Conservation (phyloP, 164 flowering plant genomes). For the Chimonanthus praecox region DNA sequence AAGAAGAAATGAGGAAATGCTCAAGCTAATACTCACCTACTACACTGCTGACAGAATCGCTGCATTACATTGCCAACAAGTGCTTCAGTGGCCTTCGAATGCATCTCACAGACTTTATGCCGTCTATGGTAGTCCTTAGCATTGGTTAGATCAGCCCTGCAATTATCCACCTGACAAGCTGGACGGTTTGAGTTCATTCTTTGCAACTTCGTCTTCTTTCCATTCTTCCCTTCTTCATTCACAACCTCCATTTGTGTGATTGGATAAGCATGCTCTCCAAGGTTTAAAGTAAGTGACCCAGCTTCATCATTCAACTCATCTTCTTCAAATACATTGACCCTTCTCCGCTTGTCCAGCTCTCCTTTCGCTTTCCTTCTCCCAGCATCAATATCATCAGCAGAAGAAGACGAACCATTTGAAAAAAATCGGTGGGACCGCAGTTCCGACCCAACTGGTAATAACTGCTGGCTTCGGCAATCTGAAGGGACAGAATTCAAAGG, state of each 20-base stretch:
- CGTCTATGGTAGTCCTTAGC: conserved; percentile 89
- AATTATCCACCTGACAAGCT: conserved; percentile 83
- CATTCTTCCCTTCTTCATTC: conserved; percentile 44
- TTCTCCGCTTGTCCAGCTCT: conserved; percentile 58
- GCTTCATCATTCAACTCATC: conserved; percentile 39
- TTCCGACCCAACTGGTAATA: conserved; percentile 40
- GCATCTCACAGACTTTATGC: conserved; percentile 89
- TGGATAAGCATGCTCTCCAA: conserved; percentile 54
- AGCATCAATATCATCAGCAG: conserved; percentile 24
- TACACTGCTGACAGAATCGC: conserved; percentile 97
- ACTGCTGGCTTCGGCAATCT: conserved; percentile 36
- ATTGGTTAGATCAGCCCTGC: conserved; percentile 65
- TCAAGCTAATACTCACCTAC: conserved; percentile 50
- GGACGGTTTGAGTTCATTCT: conserved; percentile 43
- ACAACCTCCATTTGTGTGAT: conserved; percentile 27
- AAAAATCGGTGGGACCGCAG: conserved; percentile 7
- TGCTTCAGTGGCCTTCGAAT: conserved; percentile 75
- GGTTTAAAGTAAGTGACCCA: conserved; percentile 56
- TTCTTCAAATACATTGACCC: conserved; percentile 38
- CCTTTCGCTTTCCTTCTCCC: conserved; percentile 27
- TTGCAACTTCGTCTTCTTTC: conserved; percentile 52
- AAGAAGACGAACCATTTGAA: conserved; percentile 27
- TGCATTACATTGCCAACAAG: conserved; percentile 81
- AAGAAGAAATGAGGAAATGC: not conserved
- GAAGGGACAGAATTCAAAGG: conserved; percentile 37